A percentile compares a stretch with the other conserved stretches of the same genome.
phyloP scores from a whole-genome alignment of 305 asterid genomes.

The Solanum hybrid region DNA sequence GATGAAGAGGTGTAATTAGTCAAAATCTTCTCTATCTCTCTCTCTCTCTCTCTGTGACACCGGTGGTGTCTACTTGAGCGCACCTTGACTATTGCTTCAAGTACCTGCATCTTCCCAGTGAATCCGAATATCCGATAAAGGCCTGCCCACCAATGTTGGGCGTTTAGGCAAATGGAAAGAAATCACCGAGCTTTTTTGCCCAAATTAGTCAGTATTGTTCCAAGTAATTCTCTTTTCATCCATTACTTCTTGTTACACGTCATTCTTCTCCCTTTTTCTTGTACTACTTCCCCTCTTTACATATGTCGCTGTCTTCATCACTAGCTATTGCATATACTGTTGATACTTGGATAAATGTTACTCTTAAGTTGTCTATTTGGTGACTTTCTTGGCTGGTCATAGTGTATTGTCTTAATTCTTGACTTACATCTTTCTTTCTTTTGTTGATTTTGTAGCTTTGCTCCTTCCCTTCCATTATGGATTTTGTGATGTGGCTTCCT shows the following conservation, averaged over 20 bases:
- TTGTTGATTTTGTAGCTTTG: not conserved
- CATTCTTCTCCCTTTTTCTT: not conserved
- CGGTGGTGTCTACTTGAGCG: not conserved
- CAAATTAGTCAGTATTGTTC: not conserved
- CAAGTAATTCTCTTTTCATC: not conserved
- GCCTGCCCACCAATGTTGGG: not conserved
- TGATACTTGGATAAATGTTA: not conserved
- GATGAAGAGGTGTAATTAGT: not conserved
- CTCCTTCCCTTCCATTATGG: not conserved
- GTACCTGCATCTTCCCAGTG: not conserved
- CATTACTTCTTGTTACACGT: not conserved
- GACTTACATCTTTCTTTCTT: not conserved
- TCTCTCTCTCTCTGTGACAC: not conserved
- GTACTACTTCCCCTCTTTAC: not conserved
- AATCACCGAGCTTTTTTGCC: not conserved
- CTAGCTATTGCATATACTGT: not conserved
- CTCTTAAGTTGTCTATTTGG: not conserved
- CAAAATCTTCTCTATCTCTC: not conserved
- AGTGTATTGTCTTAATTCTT: not conserved
- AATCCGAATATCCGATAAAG: not conserved
- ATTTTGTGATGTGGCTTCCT: constrained; percentile 12
- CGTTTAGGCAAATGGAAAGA: not conserved
- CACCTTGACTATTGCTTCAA: not conserved
- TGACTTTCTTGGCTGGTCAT: not conserved
- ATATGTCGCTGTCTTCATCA: not conserved